Base-by-base conservation (phyloP, 305 asterid species). In the Salvia sclarea region DNA sequence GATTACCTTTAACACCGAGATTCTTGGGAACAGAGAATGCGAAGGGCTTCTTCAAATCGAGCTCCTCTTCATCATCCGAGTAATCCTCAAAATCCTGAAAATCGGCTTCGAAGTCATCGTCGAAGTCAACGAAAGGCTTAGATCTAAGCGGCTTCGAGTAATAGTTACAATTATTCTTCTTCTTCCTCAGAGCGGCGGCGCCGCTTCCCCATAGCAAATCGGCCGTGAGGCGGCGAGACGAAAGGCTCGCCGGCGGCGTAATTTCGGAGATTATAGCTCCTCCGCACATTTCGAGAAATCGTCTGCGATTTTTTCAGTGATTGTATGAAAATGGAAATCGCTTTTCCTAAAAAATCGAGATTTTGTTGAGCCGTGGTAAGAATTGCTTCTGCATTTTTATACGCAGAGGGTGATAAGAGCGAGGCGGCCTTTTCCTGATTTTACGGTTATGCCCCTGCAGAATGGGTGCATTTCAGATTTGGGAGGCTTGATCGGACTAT, bases 191-290 rank as follows among this genome's bases (percentile, higher is more conserved):
- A 73, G 57, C 70, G 57, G 71, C 70, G 57, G 78, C 76, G 58
- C 30, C 79, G 37, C 49, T 69, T n/a, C 89, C 90, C 95, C 90
- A 83, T 1, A 87, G 84, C 75, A 84, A 59, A 16, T 85, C 96
- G 7, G 91, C 87, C 0, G 90, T 84, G 13, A 86, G 80, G 68
- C 84, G 83, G 62, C 93, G 83, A 47, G 91, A 84, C 41, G 85
- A 57, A 17, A 74, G 73, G 80, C 54, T 65, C 31, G 70, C 61
- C 74, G 84, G 83, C 70, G 72, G 73, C 22, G 57, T 44, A 13
- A 69, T 38, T n/a, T 85, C 89, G 61, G 92, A 77, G 65, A 89
- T 87, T 22, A 89, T 84, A 25, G 96, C 86, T 64, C 96, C 96
- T 18, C 95, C 95, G 71, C 96, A 89, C 96, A 89, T 77, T 43